A percentile compares a stretch with the other conserved stretches of the same genome.
Conservation (phyloP, 2,329 filamentous ascomycete species). For the Fusarium nelsonii region DNA sequence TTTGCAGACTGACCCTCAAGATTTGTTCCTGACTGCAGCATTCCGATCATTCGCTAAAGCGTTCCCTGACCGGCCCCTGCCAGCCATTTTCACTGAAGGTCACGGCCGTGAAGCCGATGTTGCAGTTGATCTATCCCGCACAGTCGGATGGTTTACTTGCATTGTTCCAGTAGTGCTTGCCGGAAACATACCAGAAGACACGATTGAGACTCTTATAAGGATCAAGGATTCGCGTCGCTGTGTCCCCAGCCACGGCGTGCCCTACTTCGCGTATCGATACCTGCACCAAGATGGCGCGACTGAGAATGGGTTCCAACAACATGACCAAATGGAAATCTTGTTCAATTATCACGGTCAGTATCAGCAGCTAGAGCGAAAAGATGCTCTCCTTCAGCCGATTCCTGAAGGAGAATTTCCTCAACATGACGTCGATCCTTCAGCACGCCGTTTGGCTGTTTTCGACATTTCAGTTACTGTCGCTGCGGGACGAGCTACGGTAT, state of each 20-base stretch:
- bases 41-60: constrained; percentile 50
- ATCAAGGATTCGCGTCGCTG: constrained; percentile 54
- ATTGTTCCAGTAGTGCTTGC: background rate
- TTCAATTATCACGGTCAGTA: constrained; percentile 10
- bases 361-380: constrained; percentile 4
- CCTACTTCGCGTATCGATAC: background rate
- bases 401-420: background rate
- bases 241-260: constrained; percentile 3
- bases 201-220: constrained; percentile 46
- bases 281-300: background rate
- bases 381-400: background rate
- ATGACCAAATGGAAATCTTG: constrained; percentile 1
- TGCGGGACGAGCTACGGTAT: background rate
- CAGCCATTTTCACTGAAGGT: constrained; percentile 55
- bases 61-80: constrained; percentile 52
- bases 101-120: constrained; percentile 52
- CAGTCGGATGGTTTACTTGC: constrained; percentile 60
- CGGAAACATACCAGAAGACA: background rate
- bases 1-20: constrained; percentile 53
- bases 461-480: background rate
- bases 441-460: background rate
- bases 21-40: constrained; percentile 53
- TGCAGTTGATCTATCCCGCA: constrained; percentile 52
- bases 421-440: background rate
- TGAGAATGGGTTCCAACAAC: background rate